Evolutionary conservation across 2,329 filamentous ascomycete genomes (phyloP).

Genomic region (Fusarium sp.): DNA sequence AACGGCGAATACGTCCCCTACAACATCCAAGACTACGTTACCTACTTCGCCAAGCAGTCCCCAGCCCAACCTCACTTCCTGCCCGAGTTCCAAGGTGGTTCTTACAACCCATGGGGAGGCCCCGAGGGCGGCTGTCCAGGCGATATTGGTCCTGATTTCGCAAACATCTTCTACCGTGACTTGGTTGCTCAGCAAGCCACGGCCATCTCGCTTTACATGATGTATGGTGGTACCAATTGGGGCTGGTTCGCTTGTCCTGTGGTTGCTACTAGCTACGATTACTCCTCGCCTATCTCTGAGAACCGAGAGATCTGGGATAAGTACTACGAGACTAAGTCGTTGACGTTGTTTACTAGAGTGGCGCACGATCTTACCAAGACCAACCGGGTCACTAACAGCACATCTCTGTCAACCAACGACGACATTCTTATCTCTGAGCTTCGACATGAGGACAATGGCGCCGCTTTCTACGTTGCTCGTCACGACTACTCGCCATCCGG

Average conservation of each 20-base stretch:
- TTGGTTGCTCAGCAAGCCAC: slow-evolving; percentile 70
- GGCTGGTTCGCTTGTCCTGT: slow-evolving; percentile 68
- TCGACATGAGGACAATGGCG: slow-evolving; percentile 67
- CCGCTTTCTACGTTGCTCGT: slow-evolving; percentile 69
- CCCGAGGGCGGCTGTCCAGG: slow-evolving; percentile 66
- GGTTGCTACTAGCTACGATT: slow-evolving; percentile 72
- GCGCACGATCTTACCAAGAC: slow-evolving; percentile 65
- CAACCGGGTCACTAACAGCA: slow-evolving; percentile 56
- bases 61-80: slow-evolving; percentile 44
- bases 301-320: slow-evolving; percentile 68
- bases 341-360: slow-evolving; percentile 67
- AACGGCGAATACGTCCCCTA: slow-evolving; percentile 71
- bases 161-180: slow-evolving; percentile 73
- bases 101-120: slow-evolving; percentile 71
- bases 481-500: slow-evolving; percentile 65
- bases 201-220: slow-evolving; percentile 72
- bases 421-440: slow-evolving; percentile 67
- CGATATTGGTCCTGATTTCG: slow-evolving; percentile 69
- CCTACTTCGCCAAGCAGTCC: slow-evolving; percentile 46
- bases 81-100: slow-evolving; percentile 47
- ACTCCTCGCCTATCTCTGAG: slow-evolving; percentile 71
- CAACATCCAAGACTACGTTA: slow-evolving; percentile 47
- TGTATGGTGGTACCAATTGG: slow-evolving; percentile 74
- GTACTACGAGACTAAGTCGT: slow-evolving; percentile 72
- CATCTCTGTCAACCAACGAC: slow-evolving; percentile 57